Percentiles rank a stretch among this genome's conserved stretches.
phyloP scores from a whole-genome alignment of 2,329 filamentous ascomycete species.

The Monosporascus cannonballus region DNA sequence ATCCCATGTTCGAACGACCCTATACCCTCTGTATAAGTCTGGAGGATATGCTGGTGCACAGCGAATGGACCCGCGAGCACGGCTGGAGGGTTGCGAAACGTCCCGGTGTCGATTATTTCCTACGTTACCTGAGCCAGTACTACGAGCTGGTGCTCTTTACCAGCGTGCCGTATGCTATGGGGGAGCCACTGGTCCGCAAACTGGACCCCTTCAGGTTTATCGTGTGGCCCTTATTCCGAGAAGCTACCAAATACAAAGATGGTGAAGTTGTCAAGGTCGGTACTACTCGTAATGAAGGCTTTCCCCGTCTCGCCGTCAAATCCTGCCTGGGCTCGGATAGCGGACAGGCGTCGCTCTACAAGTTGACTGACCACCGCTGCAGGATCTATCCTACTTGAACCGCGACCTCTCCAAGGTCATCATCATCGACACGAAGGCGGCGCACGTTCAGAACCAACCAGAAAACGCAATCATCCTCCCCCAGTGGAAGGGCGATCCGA shows the following conservation, averaged over 20 bases:
- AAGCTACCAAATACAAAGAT: slow-evolving; percentile 95
- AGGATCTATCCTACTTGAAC: slow-evolving; percentile 98
- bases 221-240: slow-evolving; percentile 88
- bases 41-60: slow-evolving; percentile 91
- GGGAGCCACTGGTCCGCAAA: slow-evolving; percentile 84
- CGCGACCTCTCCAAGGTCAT: slow-evolving; percentile 93
- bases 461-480: slow-evolving; percentile 91
- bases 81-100: slow-evolving; percentile 95
- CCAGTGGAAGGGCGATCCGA: slow-evolving; percentile 79
- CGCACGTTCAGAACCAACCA: slow-evolving; percentile 83
- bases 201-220: slow-evolving; percentile 93
- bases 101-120: slow-evolving; percentile 93
- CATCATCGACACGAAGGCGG: slow-evolving; percentile 79
- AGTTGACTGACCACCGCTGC: slow-evolving; percentile 15
- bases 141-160: slow-evolving; percentile 98
- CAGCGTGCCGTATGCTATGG: slow-evolving; percentile 74
- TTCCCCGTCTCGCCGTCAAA: neutral
- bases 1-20: slow-evolving; percentile 74
- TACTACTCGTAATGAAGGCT: neutral
- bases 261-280: slow-evolving; percentile 91
- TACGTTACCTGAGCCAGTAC: slow-evolving; percentile 94
- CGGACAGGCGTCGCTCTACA: slow-evolving; percentile 8
- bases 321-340: neutral
- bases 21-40: slow-evolving; percentile 90
- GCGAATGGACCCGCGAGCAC: slow-evolving; percentile 88